phyloP scores from a whole-genome alignment of 192 early-diverging fungal species.

The Chytriomyces hyalinus region DNA sequence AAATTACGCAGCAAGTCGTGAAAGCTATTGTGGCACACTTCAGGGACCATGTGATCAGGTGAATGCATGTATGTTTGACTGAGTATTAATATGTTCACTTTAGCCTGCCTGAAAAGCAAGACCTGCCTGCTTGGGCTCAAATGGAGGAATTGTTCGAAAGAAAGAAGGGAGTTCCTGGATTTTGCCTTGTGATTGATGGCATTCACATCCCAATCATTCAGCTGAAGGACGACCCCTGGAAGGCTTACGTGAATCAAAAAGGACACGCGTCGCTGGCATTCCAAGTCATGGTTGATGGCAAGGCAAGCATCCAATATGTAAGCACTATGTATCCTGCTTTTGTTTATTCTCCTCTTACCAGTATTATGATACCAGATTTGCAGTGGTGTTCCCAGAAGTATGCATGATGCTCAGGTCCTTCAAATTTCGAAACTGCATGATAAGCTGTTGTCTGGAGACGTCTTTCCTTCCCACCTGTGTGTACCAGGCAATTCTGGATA shows the following conservation, averaged over 20 bases:
- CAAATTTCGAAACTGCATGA: background rate
- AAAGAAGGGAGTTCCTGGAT: background rate
- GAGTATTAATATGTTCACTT: background rate
- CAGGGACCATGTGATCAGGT: background rate
- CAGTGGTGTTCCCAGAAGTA: background rate
- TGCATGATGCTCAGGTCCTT: background rate
- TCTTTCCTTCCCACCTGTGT: background rate
- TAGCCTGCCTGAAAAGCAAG: background rate
- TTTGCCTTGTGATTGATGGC: conserved; percentile 19
- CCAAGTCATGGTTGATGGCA: no score
- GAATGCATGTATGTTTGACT: background rate
- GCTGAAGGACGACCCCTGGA: background rate
- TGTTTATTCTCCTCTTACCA: background rate
- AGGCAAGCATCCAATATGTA: conserved; percentile 3
- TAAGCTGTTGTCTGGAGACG: background rate
- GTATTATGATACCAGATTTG: background rate
- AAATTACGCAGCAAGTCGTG: conserved; percentile 15
- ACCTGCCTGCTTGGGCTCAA: background rate
- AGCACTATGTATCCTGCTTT: background rate
- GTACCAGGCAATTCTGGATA: background rate
- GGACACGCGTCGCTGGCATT: background rate
- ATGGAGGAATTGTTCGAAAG: background rate
- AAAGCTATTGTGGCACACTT: background rate
- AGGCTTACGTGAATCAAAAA: conserved; percentile 10
- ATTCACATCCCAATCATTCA: background rate